These are phyloP conservation scores for Calonectria crousiana DNA, from an alignment of 2,329 filamentous ascomycete species.

Conservation along the genomic window DNA sequence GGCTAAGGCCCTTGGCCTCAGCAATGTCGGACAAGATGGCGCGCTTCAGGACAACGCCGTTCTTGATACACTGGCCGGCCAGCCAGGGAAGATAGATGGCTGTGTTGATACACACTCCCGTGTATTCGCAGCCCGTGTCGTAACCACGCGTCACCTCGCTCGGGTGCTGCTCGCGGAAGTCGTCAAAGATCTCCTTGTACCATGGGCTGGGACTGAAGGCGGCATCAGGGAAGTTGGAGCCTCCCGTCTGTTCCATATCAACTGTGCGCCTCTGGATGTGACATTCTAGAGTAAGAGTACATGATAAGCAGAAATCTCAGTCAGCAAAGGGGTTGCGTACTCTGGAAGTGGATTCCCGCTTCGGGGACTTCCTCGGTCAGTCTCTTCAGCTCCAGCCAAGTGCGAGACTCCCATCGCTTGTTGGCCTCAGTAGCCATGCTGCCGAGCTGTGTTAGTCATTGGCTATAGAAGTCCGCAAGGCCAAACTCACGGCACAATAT, in stretches of 20 bases:
- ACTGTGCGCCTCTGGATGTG: constrained; percentile 69
- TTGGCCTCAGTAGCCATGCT: constrained; percentile 59
- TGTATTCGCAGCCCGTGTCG: constrained; percentile 81
- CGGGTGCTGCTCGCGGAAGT: constrained; percentile 73
- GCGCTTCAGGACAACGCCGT: constrained; percentile 77
- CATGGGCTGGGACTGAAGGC: constrained; percentile 76
- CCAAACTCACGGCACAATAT: constrained; percentile 76
- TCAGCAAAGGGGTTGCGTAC: constrained; percentile 49
- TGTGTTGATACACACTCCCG: constrained; percentile 91
- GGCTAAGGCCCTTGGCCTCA: constrained; percentile 68
- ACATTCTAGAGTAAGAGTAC: constrained; percentile 51
- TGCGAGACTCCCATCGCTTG: constrained; percentile 71
- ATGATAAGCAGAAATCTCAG: constrained; percentile 15
- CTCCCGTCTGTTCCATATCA: constrained; percentile 60
- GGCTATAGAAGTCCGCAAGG: neutral
- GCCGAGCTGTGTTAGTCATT: neutral
- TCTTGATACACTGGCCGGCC: constrained; percentile 80
- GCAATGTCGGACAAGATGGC: constrained; percentile 75
- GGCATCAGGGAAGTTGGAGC: constrained; percentile 65
- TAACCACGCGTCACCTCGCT: constrained; percentile 72
- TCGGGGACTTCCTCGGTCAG: constrained; percentile 76
- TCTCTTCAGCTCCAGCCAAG: constrained; percentile 72
- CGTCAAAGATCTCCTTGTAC: constrained; percentile 78
- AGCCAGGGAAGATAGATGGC: constrained; percentile 90
- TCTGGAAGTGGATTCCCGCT: constrained; percentile 84